Percentiles rank a stretch among this genome's conserved stretches.
Conservation (phyloP, 2,329 filamentous ascomycete species). For the Aspergillus candidus region DNA sequence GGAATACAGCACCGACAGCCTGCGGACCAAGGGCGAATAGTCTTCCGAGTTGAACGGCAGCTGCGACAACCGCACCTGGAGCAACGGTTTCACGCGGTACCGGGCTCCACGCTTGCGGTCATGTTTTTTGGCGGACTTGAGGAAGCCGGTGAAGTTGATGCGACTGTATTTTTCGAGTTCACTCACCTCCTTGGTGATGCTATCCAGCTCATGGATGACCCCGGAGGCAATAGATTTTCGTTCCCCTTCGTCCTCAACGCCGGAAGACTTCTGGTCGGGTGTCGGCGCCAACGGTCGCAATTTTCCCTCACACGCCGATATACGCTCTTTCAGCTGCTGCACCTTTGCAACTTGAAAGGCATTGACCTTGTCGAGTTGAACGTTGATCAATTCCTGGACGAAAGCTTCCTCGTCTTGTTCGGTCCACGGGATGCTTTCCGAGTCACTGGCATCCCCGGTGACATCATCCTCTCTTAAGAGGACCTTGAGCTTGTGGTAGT, state of each 20-base stretch:
- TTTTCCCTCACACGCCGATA: constrained; percentile 61
- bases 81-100: constrained; percentile 84
- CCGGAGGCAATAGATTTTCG: constrained; percentile 55
- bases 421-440: constrained; percentile 67
- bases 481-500: constrained; percentile 88
- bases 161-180: constrained; percentile 92
- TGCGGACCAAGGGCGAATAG: constrained; percentile 83
- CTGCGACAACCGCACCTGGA: constrained; percentile 82
- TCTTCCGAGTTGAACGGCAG: constrained; percentile 93
- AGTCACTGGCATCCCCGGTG: constrained; percentile 42
- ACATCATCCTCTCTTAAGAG: constrained; percentile 71
- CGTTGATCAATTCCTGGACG: constrained; percentile 90
- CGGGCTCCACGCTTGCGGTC: constrained; percentile 82
- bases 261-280: constrained; percentile 27
- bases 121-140: constrained; percentile 99
- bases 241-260: constrained; percentile 37
- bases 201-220: constrained; percentile 73
- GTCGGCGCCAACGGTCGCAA: constrained; percentile 53
- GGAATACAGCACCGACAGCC: constrained; percentile 88
- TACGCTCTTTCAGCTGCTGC: constrained; percentile 73
- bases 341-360: constrained; percentile 79
- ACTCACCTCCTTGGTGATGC: constrained; percentile 82
- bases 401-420: constrained; percentile 90
- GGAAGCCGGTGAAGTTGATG: constrained; percentile 94
- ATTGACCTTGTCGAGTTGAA: constrained; percentile 91